phyloP scores from a whole-genome alignment of 768 basidiomycete genomes.

The Naganishia friedmannii region DNA sequence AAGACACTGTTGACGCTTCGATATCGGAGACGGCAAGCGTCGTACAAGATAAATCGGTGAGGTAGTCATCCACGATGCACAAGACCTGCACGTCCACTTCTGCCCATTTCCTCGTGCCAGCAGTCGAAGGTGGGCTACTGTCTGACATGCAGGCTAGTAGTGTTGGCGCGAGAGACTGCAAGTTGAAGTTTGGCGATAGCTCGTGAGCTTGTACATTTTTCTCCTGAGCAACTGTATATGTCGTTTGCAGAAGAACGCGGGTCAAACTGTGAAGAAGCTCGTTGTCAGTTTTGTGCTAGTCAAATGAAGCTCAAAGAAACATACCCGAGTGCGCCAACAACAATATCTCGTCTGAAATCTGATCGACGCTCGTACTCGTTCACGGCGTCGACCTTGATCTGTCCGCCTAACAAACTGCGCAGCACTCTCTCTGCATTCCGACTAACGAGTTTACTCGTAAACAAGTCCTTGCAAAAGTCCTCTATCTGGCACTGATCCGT shows the following conservation, averaged over 20 bases:
- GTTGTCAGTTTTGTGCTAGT: not conserved
- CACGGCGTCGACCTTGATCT: slow-evolving; percentile 13
- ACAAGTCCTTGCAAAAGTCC: slow-evolving; percentile 23
- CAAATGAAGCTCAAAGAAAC: not conserved
- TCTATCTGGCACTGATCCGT: slow-evolving; percentile 18
- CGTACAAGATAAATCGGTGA: slow-evolving; percentile 33
- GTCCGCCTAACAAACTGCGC: slow-evolving; percentile 18
- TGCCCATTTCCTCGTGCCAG: slow-evolving; percentile 34
- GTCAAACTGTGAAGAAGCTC: not conserved
- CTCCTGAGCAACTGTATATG: slow-evolving; percentile 14
- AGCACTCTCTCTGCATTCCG: slow-evolving; percentile 26
- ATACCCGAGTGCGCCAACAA: not conserved
- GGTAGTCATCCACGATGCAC: slow-evolving; percentile 44
- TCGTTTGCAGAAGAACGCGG: slow-evolving; percentile 16
- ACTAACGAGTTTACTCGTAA: slow-evolving; percentile 24
- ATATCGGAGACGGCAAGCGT: slow-evolving; percentile 14
- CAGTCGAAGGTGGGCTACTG: not conserved
- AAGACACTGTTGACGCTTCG: slow-evolving; percentile 21
- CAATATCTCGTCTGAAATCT: slow-evolving; percentile 7
- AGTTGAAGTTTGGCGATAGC: slow-evolving; percentile 28
- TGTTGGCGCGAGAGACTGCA: slow-evolving; percentile 40
- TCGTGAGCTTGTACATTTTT: not conserved
- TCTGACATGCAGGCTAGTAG: slow-evolving; percentile 39
- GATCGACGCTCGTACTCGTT: slow-evolving; percentile 8
- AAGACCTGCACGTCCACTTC: slow-evolving; percentile 48